Evolutionary conservation across 441 rosid species (phyloP).

Genomic region (Populus tomentosa): DNA sequence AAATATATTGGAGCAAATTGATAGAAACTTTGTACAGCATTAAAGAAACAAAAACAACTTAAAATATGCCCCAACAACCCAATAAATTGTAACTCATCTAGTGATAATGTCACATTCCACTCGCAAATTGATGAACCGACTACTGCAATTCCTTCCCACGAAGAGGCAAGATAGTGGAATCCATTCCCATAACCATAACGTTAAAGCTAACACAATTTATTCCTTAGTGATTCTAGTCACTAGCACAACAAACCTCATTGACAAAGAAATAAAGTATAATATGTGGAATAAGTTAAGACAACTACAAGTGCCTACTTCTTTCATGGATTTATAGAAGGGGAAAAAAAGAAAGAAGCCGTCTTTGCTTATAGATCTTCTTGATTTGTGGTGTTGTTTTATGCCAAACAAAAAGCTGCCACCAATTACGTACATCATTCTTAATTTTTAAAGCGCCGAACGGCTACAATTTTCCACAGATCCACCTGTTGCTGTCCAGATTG

Average conservation of each 20-base stretch:
- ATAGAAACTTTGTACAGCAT: not conserved
- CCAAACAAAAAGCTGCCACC: not conserved
- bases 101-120: not conserved
- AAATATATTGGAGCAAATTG: too few species aligned
- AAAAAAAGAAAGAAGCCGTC: not conserved
- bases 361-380: too few species aligned
- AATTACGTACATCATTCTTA: not conserved
- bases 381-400: not conserved
- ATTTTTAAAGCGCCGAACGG: not conserved
- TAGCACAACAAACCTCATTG: not conserved
- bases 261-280: not conserved
- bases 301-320: not conserved
- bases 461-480: not conserved
- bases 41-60: not conserved
- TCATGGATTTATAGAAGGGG: not conserved
- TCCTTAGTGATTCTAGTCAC: not conserved
- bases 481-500: not conserved
- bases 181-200: not conserved
- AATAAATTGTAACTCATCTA: not conserved
- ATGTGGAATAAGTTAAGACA: not conserved
- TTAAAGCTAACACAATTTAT: not conserved
- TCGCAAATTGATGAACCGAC: not conserved
- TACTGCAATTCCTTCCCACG: not conserved
- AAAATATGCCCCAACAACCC: not conserved
- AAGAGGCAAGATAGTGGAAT: constrained; percentile 3